A percentile compares a stretch with the other conserved stretches of the same genome.
These are phyloP conservation scores for Endogone sp. DNA, from an alignment of 192 early-diverging fungal species.

Conservation along the genomic window DNA sequence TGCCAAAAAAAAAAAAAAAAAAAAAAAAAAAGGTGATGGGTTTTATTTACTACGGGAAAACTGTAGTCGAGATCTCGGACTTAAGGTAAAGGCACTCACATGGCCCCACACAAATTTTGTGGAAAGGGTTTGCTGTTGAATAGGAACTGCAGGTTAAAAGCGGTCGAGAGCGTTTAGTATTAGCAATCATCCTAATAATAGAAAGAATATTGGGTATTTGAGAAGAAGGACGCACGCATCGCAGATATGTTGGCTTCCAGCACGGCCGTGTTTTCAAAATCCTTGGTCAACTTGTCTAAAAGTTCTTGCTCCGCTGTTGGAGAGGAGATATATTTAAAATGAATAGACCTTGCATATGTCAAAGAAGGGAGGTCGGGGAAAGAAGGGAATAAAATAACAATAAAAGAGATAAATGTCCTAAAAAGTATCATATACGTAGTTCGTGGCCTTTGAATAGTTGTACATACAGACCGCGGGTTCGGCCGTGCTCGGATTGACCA, in stretches of 20 bases:
- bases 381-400: too few species aligned
- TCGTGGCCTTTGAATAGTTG: too few species aligned
- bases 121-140: not conserved
- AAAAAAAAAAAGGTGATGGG: not conserved
- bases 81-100: not conserved
- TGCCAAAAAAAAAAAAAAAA: too few species aligned
- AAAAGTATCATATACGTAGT: too few species aligned
- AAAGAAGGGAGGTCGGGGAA: not conserved
- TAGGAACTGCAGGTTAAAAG: not conserved
- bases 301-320: not conserved
- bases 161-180: not conserved
- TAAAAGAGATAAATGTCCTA: not conserved
- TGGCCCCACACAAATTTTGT: not conserved
- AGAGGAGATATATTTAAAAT: not conserved
- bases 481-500: conserved; percentile 24
- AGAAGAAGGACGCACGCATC: not conserved
- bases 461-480: not conserved
- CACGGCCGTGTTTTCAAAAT: not conserved
- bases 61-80: not conserved
- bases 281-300: not conserved
- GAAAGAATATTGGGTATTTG: conserved; percentile 19
- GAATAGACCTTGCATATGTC: too few species aligned
- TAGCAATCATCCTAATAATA: not conserved
- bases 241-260: not conserved
- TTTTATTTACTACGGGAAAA: not conserved